A percentile compares a stretch with the other conserved stretches of the same genome.
Conservation (phyloP, 1,139 yeast genomes). For the Blastobotrys buckinghamii region DNA sequence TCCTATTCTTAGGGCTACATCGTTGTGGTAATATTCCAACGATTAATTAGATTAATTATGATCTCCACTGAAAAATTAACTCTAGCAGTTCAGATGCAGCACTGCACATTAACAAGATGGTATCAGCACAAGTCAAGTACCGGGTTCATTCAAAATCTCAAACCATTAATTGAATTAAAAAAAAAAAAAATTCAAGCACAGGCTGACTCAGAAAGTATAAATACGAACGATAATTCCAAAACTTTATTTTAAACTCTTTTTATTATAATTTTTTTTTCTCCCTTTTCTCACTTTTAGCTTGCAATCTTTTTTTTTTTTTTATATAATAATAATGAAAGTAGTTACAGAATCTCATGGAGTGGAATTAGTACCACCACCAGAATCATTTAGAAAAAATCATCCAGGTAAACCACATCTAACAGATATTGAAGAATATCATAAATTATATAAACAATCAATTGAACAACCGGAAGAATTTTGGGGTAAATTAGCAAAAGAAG, state of each 20-base stretch:
- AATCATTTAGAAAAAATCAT: constrained; percentile 43
- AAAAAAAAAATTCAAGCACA: no score
- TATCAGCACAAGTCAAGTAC: no score
- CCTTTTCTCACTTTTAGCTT: background rate
- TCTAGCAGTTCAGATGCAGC: no score
- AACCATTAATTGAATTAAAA: no score
- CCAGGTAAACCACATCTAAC: constrained; percentile 36
- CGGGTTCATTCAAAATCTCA: no score
- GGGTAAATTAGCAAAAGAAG: constrained; percentile 74
- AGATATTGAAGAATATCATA: constrained; percentile 59
- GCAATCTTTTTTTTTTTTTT: background rate
- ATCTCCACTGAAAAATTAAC: no score
- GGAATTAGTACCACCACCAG: constrained; percentile 43
- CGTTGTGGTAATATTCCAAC: no score
- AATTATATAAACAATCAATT: constrained; percentile 71
- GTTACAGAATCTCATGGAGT: constrained; percentile 29
- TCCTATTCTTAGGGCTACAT: no score
- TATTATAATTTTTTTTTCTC: background rate
- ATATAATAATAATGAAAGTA: constrained; percentile 14
- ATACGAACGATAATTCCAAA: background rate
- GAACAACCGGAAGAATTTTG: constrained; percentile 78
- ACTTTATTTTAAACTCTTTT: background rate
- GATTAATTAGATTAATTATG: no score
- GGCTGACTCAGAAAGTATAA: background rate
- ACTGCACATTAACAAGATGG: no score